phyloP scores from a whole-genome alignment of 805 yeast genomes.

The Myxozyma monticola region DNA sequence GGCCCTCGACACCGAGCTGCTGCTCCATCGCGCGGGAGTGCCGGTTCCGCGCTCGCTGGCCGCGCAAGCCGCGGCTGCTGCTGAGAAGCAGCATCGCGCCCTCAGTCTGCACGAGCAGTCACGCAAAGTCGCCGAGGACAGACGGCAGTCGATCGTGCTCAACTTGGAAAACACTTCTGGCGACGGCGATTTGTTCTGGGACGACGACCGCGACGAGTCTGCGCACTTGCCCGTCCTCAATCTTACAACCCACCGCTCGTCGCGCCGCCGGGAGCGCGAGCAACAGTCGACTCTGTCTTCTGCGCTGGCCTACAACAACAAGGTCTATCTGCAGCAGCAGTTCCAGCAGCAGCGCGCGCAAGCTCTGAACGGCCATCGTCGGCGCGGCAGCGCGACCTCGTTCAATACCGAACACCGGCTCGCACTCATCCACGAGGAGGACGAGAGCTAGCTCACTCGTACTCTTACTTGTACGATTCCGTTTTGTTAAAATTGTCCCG shows the following conservation, averaged over 20 bases:
- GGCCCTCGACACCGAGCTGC: slow-evolving; percentile 15
- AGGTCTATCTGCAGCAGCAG: slow-evolving; percentile 5
- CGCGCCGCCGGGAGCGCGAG: not conserved
- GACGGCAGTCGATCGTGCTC: slow-evolving; percentile 3
- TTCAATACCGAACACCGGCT: slow-evolving; percentile 10
- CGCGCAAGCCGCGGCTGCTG: slow-evolving; percentile 3
- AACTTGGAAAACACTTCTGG: not conserved
- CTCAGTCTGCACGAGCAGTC: not conserved
- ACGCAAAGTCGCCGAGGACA: not conserved
- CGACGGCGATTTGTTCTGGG: slow-evolving; percentile 7
- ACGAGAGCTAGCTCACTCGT: slow-evolving; percentile 12
- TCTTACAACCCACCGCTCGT: not conserved
- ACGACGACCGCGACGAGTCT: slow-evolving; percentile 7
- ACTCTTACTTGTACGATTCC: too few species aligned
- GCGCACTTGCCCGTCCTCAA: not conserved
- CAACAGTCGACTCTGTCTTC: not conserved
- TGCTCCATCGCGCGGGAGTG: slow-evolving; percentile 12
- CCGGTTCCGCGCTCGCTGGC: slow-evolving; percentile 12
- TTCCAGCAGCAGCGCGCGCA: slow-evolving; percentile 6
- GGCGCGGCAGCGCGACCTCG: slow-evolving; percentile 11
- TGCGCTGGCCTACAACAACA: slow-evolving; percentile 6
- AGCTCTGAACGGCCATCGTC: slow-evolving; percentile 10
- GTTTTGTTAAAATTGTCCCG: too few species aligned
- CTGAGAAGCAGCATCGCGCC: slow-evolving; percentile 2
- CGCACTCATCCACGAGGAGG: slow-evolving; percentile 20